phyloP scores from a whole-genome alignment of 2,329 filamentous ascomycete genomes.

The Talaromyces sp. region DNA sequence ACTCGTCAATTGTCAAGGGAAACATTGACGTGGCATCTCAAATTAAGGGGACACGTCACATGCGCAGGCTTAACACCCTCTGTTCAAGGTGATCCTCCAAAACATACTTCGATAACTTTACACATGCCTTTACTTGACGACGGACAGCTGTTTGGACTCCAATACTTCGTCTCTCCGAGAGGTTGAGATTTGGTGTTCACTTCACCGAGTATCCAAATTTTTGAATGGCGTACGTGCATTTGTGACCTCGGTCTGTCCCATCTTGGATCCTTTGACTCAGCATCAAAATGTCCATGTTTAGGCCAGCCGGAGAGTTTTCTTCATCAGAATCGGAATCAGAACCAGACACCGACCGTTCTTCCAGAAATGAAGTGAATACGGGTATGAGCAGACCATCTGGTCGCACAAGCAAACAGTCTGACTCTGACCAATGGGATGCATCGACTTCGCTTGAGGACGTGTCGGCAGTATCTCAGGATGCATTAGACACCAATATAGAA shows the following conservation, averaged over 20 bases:
- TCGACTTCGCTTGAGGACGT: constrained; percentile 24
- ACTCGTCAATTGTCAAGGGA: constrained; percentile 7
- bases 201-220: not conserved
- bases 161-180: too few relatives aligned
- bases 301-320: constrained; percentile 41
- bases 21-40: constrained; percentile 11
- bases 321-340: constrained; percentile 39
- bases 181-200: too few relatives aligned
- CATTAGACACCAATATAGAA: constrained; percentile 36
- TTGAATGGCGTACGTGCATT: not conserved
- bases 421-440: constrained; percentile 14
- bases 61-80: not conserved
- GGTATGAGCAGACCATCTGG: not conserved
- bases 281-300: constrained; percentile 45
- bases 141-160: not conserved
- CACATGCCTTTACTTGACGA: not conserved
- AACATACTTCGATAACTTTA: not conserved
- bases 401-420: not conserved
- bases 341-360: constrained; percentile 22
- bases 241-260: not conserved
- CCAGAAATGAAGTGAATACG: not conserved
- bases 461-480: constrained; percentile 22
- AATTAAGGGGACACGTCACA: not conserved
- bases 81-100: not conserved
- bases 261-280: not conserved